Percentiles rank a stretch among this genome's conserved stretches.
Evolutionary conservation across 805 yeast species (phyloP).

Genomic region (Sugiyamaella americana): DNA sequence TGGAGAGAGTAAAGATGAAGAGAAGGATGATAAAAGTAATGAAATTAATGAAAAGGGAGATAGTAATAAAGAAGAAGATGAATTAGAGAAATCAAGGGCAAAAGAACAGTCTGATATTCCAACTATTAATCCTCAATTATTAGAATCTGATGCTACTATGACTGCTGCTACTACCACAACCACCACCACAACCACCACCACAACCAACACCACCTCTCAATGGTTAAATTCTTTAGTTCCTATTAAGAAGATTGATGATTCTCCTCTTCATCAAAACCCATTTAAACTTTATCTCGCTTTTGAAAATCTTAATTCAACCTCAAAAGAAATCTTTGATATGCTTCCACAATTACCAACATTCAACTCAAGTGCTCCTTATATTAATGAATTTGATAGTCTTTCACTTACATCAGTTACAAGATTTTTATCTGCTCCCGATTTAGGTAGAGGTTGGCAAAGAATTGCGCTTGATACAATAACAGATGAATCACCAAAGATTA

Average conservation of each 20-base stretch:
- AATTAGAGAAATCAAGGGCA: background rate
- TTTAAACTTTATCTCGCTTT: constrained; percentile 17
- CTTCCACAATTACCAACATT: constrained; percentile 22
- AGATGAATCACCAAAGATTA: background rate
- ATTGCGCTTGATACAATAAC: constrained; percentile 24
- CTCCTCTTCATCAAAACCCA: constrained; percentile 5
- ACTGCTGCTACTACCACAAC: too few species aligned
- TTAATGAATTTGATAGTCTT: constrained; percentile 21
- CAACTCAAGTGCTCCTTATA: constrained; percentile 19
- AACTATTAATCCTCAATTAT: background rate
- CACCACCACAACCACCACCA: background rate
- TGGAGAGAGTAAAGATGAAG: constrained; percentile 12
- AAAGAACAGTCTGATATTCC: background rate
- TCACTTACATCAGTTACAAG: constrained; percentile 30
- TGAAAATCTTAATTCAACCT: constrained; percentile 20
- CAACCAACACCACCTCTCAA: background rate
- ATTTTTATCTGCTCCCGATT: constrained; percentile 27
- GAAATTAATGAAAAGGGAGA: constrained; percentile 13
- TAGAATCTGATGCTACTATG: background rate
- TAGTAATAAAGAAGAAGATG: constrained; percentile 11
- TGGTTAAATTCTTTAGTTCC: constrained; percentile 16
- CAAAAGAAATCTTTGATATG: constrained; percentile 20
- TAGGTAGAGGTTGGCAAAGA: constrained; percentile 28
- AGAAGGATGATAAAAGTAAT: constrained; percentile 7
- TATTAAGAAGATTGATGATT: constrained; percentile 2